Conservation (phyloP, 345 rosid genomes). For the Eutrema japonicum region DNA sequence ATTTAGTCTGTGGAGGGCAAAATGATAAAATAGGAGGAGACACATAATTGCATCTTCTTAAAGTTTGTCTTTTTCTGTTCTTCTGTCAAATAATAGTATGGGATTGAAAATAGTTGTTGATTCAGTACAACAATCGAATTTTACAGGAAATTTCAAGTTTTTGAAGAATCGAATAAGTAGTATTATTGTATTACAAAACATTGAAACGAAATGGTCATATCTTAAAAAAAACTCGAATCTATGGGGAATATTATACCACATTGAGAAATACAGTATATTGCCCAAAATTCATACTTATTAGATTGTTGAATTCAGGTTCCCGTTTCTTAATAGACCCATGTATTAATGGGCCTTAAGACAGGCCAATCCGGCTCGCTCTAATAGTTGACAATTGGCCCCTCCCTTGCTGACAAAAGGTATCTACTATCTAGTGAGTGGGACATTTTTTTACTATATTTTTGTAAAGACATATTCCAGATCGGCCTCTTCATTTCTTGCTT, state of each 20-base stretch:
- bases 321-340: neutral
- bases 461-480: conserved; percentile 8
- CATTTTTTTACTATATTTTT: neutral
- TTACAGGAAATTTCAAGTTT: no score
- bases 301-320: neutral
- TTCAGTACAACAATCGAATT: neutral
- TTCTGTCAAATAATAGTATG: neutral
- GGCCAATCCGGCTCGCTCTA: neutral
- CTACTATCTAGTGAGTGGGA: conserved; percentile 29
- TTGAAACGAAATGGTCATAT: neutral
- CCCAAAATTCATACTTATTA: neutral
- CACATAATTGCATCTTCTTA: conserved; percentile 34
- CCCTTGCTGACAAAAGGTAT: conserved; percentile 28
- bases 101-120: neutral
- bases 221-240: no score
- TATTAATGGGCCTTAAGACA: conserved; percentile 1
- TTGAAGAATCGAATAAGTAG: neutral
- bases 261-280: no score
- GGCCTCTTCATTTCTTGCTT: conserved; percentile 11
- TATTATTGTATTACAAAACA: neutral
- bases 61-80: conserved; percentile 28
- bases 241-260: no score
- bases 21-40: conserved; percentile 33
- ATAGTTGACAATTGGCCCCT: conserved; percentile 25
- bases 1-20: conserved; percentile 28